Conservation (phyloP, 2,329 filamentous ascomycete species). For the Endoconidiophora laricicola region DNA sequence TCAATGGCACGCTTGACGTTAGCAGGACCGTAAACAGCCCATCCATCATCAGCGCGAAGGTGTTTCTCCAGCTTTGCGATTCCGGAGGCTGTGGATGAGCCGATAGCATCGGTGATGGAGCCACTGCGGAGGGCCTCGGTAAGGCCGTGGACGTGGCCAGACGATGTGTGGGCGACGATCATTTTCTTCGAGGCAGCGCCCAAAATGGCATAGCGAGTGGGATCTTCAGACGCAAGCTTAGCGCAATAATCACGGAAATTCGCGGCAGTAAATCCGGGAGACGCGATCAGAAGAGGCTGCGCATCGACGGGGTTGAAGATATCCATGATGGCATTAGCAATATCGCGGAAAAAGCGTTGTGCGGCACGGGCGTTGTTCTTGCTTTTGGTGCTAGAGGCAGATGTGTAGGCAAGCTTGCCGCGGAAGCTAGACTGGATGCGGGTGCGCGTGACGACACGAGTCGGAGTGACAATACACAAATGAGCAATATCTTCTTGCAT, state of each 20-base stretch:
- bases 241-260: slow-evolving; percentile 63
- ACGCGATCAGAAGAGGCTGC: slow-evolving; percentile 66
- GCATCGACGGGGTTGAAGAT: slow-evolving; percentile 64
- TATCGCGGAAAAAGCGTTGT: slow-evolving; percentile 4
- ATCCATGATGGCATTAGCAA: slow-evolving; percentile 44
- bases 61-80: slow-evolving; percentile 58
- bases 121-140: slow-evolving; percentile 73
- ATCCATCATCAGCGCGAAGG: slow-evolving; percentile 68
- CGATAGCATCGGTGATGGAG: slow-evolving; percentile 59
- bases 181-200: slow-evolving; percentile 42
- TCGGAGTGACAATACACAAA: slow-evolving; percentile 67
- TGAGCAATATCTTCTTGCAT: slow-evolving; percentile 83
- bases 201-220: slow-evolving; percentile 46
- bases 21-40: slow-evolving; percentile 75
- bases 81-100: slow-evolving; percentile 72
- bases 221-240: slow-evolving; percentile 24
- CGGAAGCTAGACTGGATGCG: slow-evolving; percentile 44
- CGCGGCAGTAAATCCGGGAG: slow-evolving; percentile 71
- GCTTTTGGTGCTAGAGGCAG: slow-evolving; percentile 29
- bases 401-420: slow-evolving; percentile 31
- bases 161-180: slow-evolving; percentile 67
- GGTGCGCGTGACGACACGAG: slow-evolving; percentile 60
- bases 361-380: slow-evolving; percentile 23
- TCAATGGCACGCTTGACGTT: slow-evolving; percentile 72
- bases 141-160: slow-evolving; percentile 72